These are phyloP conservation scores for Entoloma clypeatum DNA, from an alignment of 1,284 basidiomycete species.

Conservation along the genomic window DNA sequence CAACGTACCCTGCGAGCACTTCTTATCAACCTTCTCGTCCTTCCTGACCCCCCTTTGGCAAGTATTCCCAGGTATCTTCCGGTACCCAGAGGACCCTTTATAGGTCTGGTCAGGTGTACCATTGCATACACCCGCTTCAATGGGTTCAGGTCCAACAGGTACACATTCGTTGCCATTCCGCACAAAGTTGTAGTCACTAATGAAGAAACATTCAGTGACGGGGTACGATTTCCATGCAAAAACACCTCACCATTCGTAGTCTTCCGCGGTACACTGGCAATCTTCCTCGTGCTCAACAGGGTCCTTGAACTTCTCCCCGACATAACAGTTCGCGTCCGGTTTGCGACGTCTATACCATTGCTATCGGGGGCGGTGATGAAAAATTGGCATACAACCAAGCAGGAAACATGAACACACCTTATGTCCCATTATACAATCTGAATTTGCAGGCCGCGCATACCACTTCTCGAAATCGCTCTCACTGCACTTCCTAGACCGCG, in stretches of 20 bases:
- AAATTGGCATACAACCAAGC: not conserved
- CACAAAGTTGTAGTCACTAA: slow-evolving; percentile 86
- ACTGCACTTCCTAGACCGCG: slow-evolving; percentile 67
- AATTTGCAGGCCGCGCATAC: slow-evolving; percentile 69
- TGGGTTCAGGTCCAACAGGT: slow-evolving; percentile 79
- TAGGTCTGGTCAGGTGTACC: slow-evolving; percentile 62
- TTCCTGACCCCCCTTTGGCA: slow-evolving; percentile 70
- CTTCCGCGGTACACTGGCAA: slow-evolving; percentile 82
- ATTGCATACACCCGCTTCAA: slow-evolving; percentile 76
- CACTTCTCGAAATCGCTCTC: slow-evolving; percentile 83
- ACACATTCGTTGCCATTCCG: slow-evolving; percentile 72
- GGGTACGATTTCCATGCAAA: not conserved
- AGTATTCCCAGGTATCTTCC: slow-evolving; percentile 90
- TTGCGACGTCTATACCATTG: slow-evolving; percentile 95
- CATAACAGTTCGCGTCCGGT: slow-evolving; percentile 81
- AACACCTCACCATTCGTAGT: slow-evolving; percentile 83
- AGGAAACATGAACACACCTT: slow-evolving; percentile 58
- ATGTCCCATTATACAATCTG: slow-evolving; percentile 92
- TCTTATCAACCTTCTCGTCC: slow-evolving; percentile 70
- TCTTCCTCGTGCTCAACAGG: slow-evolving; percentile 80
- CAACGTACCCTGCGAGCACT: slow-evolving; percentile 66
- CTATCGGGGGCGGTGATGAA: slow-evolving; percentile 32
- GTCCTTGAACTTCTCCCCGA: slow-evolving; percentile 89
- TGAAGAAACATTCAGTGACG: not conserved
- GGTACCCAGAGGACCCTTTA: slow-evolving; percentile 86